Evolutionary conservation across 192 early-diverging fungal genomes (phyloP), one percentile per base, ranked within the genome.

Genomic region (Obelidium mucronatum): DNA sequence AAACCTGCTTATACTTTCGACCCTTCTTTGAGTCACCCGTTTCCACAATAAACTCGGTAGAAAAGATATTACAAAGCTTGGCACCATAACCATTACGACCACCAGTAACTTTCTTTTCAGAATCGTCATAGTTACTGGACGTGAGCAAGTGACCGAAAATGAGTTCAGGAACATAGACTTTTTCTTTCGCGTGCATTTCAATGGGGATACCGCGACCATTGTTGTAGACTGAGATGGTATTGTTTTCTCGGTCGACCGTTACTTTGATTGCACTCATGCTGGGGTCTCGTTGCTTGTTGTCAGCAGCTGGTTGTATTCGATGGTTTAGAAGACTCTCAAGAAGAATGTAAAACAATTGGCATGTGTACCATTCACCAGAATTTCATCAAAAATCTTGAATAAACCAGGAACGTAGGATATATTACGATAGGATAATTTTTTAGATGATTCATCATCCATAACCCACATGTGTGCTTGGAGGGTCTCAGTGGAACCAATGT

Each of bases 301-400:
- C 95, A 53, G 93, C 94, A 51, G 94, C 80, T 80, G 65, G 30
- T 2, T 24, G 37, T 15, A 17, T 65, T 6, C 15, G 19, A 33
- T 11, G 0, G 13, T 26, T 40, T 62, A 26, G 30, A 37, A 42
- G 2, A n/a, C n/a, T n/a, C n/a, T n/a, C n/a, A n/a, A n/a, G n/a
- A n/a, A n/a, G 28, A 37, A 63, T 44, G 42, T 44, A 17, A 11
- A 44, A 17, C 5, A 44, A 17, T 44, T 5, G 39, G 37, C 5
- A 66, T 13, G 26, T 22, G 4, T 6, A 80, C 82, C 96, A 79
- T 97, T 99, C 26, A 99, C 96, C 15, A 99, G 84, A 72, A 99
- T 97, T 81, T 99, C 97, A 79, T 99, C 97, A 42, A 97, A 93
- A 73, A 99, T 99, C 80, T 99, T 99, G 83, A 96, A 98, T 24